phyloP scores from a whole-genome alignment of 768 basidiomycete genomes.

The Psilocybe subaeruginosa region DNA sequence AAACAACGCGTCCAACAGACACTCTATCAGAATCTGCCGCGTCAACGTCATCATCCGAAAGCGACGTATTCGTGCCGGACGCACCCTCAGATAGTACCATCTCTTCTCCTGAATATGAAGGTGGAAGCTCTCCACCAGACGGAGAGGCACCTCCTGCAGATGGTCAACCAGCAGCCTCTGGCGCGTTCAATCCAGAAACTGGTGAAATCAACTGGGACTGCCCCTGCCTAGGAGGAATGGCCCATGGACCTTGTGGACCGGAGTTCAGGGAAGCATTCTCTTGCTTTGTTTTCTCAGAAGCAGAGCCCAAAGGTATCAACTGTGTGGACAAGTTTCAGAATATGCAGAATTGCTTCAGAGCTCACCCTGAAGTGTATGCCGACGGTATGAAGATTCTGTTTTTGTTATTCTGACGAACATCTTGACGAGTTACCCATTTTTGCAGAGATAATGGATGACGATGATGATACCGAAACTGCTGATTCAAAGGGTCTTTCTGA shows the following conservation, averaged over 20 bases:
- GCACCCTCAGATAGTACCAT: slow-evolving; percentile 13
- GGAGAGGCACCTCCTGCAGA: slow-evolving; percentile 15
- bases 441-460: slow-evolving; percentile 71
- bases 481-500: slow-evolving; percentile 7
- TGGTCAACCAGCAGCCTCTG: slow-evolving; percentile 28
- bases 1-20: slow-evolving; percentile 13
- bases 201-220: slow-evolving; percentile 99
- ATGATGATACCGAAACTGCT: slow-evolving; percentile 48
- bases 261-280: slow-evolving; percentile 96
- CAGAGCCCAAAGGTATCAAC: slow-evolving; percentile 96
- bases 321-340: slow-evolving; percentile 97
- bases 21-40: slow-evolving; percentile 7
- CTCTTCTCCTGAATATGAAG: slow-evolving; percentile 17
- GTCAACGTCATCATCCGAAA: slow-evolving; percentile 7
- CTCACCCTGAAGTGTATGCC: slow-evolving; percentile 94
- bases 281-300: slow-evolving; percentile 93
- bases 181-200: slow-evolving; percentile 93
- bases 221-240: slow-evolving; percentile 98
- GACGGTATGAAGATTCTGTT: slow-evolving; percentile 58
- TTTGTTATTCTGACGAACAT: slow-evolving; percentile 4
- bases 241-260: slow-evolving; percentile 91
- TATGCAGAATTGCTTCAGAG: slow-evolving; percentile 98
- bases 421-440: background rate
- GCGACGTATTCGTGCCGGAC: background rate
- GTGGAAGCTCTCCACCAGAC: background rate